phyloP scores from a whole-genome alignment of 2,329 filamentous ascomycete genomes.

The Simplicillium sp. region DNA sequence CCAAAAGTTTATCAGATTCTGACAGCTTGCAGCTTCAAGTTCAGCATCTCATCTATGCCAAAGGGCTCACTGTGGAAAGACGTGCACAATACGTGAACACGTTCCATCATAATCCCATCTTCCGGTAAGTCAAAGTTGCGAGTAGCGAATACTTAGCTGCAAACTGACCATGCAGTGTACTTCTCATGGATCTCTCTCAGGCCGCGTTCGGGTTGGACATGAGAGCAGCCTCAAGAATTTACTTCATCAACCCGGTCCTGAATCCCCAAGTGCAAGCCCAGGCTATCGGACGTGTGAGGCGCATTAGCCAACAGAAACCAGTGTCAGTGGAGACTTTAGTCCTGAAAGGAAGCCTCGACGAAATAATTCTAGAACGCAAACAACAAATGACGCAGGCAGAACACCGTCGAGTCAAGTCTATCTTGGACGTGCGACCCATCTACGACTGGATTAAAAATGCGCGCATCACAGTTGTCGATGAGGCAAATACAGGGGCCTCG shows the following conservation, averaged over 20 bases:
- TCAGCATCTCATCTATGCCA: slow-evolving; percentile 58
- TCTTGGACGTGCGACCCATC: slow-evolving; percentile 48
- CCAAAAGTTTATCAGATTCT: too few relatives aligned
- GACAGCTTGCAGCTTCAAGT: slow-evolving; percentile 36
- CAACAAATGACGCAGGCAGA: slow-evolving; percentile 65
- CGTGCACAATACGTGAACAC: slow-evolving; percentile 68
- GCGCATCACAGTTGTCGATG: slow-evolving; percentile 27
- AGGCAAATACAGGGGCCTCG: slow-evolving; percentile 19
- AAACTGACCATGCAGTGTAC: slow-evolving; percentile 40
- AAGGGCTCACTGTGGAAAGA: slow-evolving; percentile 46
- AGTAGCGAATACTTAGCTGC: slow-evolving; percentile 3
- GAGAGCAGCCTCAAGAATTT: slow-evolving; percentile 72
- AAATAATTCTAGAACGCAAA: slow-evolving; percentile 67
- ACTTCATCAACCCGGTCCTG: slow-evolving; percentile 82
- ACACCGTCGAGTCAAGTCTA: slow-evolving; percentile 42
- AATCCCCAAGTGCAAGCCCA: slow-evolving; percentile 81
- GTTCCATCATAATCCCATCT: slow-evolving; percentile 61
- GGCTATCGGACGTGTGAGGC: slow-evolving; percentile 80
- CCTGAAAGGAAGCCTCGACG: slow-evolving; percentile 70
- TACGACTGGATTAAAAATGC: slow-evolving; percentile 51
- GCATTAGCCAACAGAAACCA: slow-evolving; percentile 72
- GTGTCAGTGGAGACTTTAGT: slow-evolving; percentile 84
- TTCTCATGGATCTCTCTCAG: slow-evolving; percentile 86
- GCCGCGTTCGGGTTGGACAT: slow-evolving; percentile 85
- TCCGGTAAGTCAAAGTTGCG: slow-evolving; percentile 31